These are phyloP conservation scores for Chiua virens DNA, from an alignment of 768 basidiomycete genomes.

Conservation along the genomic window DNA sequence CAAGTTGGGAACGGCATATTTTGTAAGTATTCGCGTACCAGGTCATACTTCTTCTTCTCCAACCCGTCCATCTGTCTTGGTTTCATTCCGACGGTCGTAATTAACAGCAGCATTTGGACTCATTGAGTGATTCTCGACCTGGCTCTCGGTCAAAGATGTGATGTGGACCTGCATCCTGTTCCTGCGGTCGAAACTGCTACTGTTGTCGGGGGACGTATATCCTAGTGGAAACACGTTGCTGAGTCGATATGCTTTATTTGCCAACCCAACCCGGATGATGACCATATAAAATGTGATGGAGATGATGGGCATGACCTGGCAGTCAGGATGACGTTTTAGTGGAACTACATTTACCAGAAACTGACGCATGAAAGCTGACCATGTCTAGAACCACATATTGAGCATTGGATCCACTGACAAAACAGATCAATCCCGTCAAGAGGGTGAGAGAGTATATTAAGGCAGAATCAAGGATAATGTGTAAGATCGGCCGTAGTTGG, in stretches of 20 bases:
- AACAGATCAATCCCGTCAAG: conserved; percentile 30
- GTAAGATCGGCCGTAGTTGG: conserved; percentile 10
- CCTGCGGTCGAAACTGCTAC: not conserved
- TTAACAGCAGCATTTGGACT: not conserved
- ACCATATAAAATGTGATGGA: conserved; percentile 20
- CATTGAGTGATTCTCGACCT: not conserved
- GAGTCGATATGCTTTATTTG: not conserved
- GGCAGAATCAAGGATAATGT: conserved; percentile 35
- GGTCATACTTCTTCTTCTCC: no score
- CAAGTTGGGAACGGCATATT: no score
- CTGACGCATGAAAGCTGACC: conserved; percentile 10
- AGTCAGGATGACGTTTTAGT: not conserved
- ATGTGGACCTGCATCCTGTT: not conserved
- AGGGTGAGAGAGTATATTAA: conserved; percentile 36
- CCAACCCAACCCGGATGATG: conserved; percentile 11
- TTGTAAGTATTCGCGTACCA: no score
- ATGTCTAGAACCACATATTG: conserved; percentile 36
- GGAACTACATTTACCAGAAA: not conserved
- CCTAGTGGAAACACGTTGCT: not conserved
- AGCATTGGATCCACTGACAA: conserved; percentile 25
- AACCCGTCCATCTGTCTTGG: no score
- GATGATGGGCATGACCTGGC: conserved; percentile 11
- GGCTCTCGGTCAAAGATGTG: not conserved
- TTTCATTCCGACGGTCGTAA: conserved; percentile 10
- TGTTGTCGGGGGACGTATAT: no score